These are phyloP conservation scores for Venturia asperata DNA, from an alignment of 2,329 filamentous ascomycete species.

Conservation along the genomic window DNA sequence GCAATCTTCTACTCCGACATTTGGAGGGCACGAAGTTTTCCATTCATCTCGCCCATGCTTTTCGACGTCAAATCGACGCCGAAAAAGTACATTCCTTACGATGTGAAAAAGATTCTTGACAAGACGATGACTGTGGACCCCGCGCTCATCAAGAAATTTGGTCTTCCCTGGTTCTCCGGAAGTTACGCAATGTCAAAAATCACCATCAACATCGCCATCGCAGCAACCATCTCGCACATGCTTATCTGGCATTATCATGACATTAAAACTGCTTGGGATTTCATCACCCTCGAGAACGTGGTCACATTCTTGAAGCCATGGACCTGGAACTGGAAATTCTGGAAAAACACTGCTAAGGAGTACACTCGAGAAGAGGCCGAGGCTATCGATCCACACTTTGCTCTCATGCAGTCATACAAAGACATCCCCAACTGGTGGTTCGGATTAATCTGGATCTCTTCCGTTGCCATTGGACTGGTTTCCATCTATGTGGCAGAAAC, in stretches of 20 bases:
- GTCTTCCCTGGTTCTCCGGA: slow-evolving; percentile 20
- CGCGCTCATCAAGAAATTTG: slow-evolving; percentile 17
- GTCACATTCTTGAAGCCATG: slow-evolving; percentile 2
- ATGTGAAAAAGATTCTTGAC: slow-evolving; percentile 20
- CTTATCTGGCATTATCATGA: slow-evolving; percentile 21
- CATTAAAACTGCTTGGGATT: slow-evolving; percentile 15
- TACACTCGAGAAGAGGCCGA: slow-evolving; percentile 16
- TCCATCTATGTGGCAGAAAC: slow-evolving; percentile 26
- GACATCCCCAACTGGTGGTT: slow-evolving; percentile 31
- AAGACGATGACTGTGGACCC: slow-evolving; percentile 15
- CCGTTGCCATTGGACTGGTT: slow-evolving; percentile 25
- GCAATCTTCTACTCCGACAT: slow-evolving; percentile 20
- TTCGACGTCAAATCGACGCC: slow-evolving; percentile 19
- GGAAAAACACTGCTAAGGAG: background rate
- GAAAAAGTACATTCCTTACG: slow-evolving; percentile 20
- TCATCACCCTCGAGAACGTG: background rate
- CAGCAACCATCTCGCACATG: slow-evolving; percentile 21
- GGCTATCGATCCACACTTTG: slow-evolving; percentile 29
- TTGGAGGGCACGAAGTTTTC: slow-evolving; percentile 19
- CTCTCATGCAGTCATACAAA: slow-evolving; percentile 29
- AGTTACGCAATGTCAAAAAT: slow-evolving; percentile 19
- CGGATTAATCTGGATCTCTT: slow-evolving; percentile 23
- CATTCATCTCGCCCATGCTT: slow-evolving; percentile 21
- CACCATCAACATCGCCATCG: slow-evolving; percentile 20
- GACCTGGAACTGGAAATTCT: slow-evolving; percentile 20